Evolutionary conservation across 179 eudicot species (phyloP).

Genomic region (Spinacia oleracea): DNA sequence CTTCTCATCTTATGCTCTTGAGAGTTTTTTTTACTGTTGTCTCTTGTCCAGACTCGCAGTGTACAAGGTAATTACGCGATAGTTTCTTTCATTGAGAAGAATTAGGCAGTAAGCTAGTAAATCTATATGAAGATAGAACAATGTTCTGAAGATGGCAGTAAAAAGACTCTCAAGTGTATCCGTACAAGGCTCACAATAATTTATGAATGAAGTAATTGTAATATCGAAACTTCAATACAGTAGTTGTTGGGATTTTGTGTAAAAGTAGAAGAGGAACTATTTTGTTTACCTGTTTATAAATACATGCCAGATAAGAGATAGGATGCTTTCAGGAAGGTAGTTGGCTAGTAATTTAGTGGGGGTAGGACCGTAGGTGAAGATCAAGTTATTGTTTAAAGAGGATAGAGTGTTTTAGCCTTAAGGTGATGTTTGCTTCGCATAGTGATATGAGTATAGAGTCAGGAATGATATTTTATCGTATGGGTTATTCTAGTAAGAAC

Average conservation of each 20-base stretch:
- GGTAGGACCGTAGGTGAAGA: no score
- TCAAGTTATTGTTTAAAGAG: no score
- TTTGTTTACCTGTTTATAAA: conserved; percentile 23
- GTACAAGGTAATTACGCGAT: conserved; percentile 1
- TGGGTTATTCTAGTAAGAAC: no score
- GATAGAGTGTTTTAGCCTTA: no score
- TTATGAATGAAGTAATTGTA: conserved; percentile 17
- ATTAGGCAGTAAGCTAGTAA: not conserved
- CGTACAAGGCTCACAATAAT: conserved; percentile 15
- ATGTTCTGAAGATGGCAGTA: not conserved
- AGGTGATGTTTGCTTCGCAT: no score
- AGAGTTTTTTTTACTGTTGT: no score
- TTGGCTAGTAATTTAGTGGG: no score
- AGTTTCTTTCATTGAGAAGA: not conserved
- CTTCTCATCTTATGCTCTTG: no score
- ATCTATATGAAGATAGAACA: no score
- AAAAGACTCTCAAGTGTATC: conserved; percentile 20
- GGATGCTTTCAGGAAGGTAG: conserved; percentile 16
- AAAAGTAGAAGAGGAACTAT: conserved; percentile 32
- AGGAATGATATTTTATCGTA: no score
- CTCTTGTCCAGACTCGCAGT: no score
- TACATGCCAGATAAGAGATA: conserved; percentile 11
- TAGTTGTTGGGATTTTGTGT: conserved; percentile 20
- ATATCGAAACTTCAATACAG: conserved; percentile 22
- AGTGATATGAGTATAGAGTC: no score